Conservation (phyloP, 129 eudicot genomes). For the Pseudognaphalium luteoalbum region DNA sequence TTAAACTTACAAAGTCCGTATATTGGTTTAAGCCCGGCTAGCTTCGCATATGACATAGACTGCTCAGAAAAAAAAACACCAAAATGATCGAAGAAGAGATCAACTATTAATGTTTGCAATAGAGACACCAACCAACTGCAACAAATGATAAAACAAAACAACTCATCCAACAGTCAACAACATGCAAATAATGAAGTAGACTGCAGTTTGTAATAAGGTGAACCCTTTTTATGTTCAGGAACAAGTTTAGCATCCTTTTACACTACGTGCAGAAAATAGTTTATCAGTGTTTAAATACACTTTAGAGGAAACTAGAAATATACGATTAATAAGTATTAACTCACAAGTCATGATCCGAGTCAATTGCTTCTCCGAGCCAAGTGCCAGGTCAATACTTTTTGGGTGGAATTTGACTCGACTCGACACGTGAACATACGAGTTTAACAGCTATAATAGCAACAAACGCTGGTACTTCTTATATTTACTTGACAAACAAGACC, state of each 20-base stretch:
- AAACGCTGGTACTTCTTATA: background rate
- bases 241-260: conserved; percentile 4
- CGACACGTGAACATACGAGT: too few relatives aligned
- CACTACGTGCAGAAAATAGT: background rate
- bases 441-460: too few relatives aligned
- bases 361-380: too few relatives aligned
- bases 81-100: conserved; percentile 4
- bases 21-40: conserved; percentile 93
- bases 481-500: background rate
- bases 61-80: conserved; percentile 34
- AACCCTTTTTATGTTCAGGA: background rate
- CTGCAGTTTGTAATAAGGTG: background rate
- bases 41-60: conserved; percentile 99
- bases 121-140: conserved; percentile 22
- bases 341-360: too few relatives aligned
- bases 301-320: background rate
- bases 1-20: conserved; percentile 91
- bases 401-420: too few relatives aligned
- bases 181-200: background rate
- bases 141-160: background rate
- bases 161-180: conserved; percentile 9
- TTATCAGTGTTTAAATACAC: background rate
- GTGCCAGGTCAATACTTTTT: too few relatives aligned
- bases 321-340: background rate
- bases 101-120: conserved; percentile 11